Conservation (phyloP, 2,329 filamentous ascomycete species). For the Colletotrichum viniferum region DNA sequence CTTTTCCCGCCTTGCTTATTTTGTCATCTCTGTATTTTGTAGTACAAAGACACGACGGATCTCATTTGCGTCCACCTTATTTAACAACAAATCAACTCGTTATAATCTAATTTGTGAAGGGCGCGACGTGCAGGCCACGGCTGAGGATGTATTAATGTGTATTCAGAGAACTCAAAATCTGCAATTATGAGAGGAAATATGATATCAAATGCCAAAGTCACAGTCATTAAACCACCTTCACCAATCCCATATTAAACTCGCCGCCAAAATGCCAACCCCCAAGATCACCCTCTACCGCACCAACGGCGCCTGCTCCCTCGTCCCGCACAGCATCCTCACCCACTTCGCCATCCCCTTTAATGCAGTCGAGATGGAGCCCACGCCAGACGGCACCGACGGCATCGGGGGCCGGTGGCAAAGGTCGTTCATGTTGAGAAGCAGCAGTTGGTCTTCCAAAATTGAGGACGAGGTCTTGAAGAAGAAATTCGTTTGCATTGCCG, state of each 20-base stretch:
- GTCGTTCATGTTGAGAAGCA: neutral
- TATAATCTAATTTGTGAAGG: neutral
- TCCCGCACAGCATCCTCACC: constrained; percentile 31
- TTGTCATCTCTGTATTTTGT: neutral
- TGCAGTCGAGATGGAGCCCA: constrained; percentile 22
- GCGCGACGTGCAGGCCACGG: neutral
- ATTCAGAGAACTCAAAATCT: rapidly evolving
- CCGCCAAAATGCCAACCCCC: constrained; percentile 16
- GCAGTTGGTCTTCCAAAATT: rapidly evolving
- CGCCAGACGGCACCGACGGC: neutral
- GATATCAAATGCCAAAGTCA: too few species aligned
- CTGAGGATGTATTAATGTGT: neutral
- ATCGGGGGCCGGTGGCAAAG: neutral
- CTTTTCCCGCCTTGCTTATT: neutral
- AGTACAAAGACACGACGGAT: neutral
- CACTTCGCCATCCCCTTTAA: constrained; percentile 32
- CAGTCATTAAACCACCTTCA: too few species aligned
- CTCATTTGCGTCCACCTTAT: neutral
- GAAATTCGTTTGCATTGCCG: neutral
- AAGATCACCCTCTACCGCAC: constrained; percentile 31
- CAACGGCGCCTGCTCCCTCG: constrained; percentile 33
- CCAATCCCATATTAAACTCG: too few species aligned
- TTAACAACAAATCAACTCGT: neutral
- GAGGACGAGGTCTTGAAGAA: neutral
- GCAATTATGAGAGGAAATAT: neutral